These are phyloP conservation scores for Amanita molliuscula DNA, from an alignment of 768 basidiomycete genomes.

Conservation along the genomic window DNA sequence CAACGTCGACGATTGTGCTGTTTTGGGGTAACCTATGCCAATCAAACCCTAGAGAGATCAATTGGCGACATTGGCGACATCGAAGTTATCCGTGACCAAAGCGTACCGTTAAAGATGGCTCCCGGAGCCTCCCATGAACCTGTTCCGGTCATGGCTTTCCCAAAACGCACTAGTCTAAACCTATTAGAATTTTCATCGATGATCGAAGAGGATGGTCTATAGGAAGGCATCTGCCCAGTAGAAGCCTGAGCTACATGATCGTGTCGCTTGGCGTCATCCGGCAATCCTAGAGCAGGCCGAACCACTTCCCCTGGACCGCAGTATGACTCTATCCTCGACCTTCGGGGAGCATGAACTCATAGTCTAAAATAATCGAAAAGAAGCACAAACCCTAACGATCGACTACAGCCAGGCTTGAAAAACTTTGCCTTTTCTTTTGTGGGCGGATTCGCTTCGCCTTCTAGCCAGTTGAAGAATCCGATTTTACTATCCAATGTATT, in stretches of 20 bases:
- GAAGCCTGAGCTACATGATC: neutral
- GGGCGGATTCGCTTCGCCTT: constrained; percentile 28
- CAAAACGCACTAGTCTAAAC: constrained; percentile 57
- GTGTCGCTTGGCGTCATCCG: neutral
- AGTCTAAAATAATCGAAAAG: constrained; percentile 1
- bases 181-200: constrained; percentile 26
- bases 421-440: neutral
- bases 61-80: neutral
- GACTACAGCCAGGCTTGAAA: neutral
- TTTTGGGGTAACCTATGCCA: constrained; percentile 43
- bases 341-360: neutral
- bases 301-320: constrained; percentile 3
- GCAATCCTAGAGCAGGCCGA: constrained; percentile 1
- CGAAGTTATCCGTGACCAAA: neutral
- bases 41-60: constrained; percentile 35
- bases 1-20: constrained; percentile 53
- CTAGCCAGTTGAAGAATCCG: constrained; percentile 68
- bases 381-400: constrained; percentile 3
- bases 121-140: constrained; percentile 61
- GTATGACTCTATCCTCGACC: neutral
- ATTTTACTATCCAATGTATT: constrained; percentile 22
- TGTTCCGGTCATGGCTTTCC: constrained; percentile 68
- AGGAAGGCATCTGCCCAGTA: neutral
- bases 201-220: neutral
- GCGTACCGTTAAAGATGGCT: constrained; percentile 43